Conservation (phyloP, 2,329 filamentous ascomycete species). For the Fusarium secorum region DNA sequence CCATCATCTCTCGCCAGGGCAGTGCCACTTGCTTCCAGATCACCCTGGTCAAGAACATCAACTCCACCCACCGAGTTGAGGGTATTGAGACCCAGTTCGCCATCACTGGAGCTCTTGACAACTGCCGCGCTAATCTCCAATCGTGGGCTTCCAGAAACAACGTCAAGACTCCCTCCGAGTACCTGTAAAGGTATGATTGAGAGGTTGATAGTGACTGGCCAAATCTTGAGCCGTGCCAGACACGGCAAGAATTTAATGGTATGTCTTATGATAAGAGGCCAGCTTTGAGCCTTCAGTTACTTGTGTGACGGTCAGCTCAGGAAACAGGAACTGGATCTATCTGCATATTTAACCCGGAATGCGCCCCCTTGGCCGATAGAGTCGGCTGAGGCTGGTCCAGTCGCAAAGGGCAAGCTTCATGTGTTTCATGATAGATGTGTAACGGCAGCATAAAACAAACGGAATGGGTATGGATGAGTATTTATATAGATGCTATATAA, state of each 20-base stretch:
- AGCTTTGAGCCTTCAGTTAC: background rate
- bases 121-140: conserved; percentile 46
- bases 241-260: background rate
- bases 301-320: background rate
- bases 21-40: conserved; percentile 90
- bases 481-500: conserved; percentile 8
- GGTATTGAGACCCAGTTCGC: conserved; percentile 76
- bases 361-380: conserved; percentile 32
- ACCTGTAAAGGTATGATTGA: conserved; percentile 29
- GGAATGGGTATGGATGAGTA: background rate
- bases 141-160: conserved; percentile 50
- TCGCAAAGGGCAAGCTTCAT: conserved; percentile 36
- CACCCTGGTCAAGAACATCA: conserved; percentile 89
- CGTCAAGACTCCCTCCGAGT: conserved; percentile 45
- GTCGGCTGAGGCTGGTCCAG: conserved; percentile 34
- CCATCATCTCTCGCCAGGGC: conserved; percentile 86
- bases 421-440: conserved; percentile 35
- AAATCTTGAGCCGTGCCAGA: background rate
- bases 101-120: conserved; percentile 67
- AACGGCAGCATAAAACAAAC: conserved; percentile 17
- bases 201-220: background rate
- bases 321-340: conserved; percentile 28
- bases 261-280: conserved; percentile 2
- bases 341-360: conserved; percentile 35
- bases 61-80: conserved; percentile 84